phyloP scores from a whole-genome alignment of 345 rosid species.

The Mangifera indica region DNA sequence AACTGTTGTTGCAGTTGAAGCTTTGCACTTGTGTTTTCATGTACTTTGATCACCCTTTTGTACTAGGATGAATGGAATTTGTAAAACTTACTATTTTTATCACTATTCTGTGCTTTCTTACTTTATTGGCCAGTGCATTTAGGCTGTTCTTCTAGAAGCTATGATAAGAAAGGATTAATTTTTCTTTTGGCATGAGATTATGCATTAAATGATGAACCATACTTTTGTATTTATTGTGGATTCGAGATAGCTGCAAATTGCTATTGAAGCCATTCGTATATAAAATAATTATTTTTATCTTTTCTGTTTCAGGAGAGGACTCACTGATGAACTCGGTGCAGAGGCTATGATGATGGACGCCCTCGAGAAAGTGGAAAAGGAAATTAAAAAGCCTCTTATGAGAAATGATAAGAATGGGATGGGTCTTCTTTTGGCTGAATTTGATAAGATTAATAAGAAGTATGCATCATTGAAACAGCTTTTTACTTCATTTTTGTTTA shows the following conservation, averaged over 20 bases:
- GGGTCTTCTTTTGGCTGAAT: constrained; percentile 81
- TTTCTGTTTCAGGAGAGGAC: constrained; percentile 62
- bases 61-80: background rate
- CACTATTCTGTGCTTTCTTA: background rate
- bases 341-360: constrained; percentile 98
- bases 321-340: constrained; percentile 77
- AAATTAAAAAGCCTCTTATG: constrained; percentile 90
- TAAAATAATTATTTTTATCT: background rate
- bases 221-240: background rate
- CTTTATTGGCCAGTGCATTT: background rate
- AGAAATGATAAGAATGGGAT: constrained; percentile 89
- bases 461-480: constrained; percentile 30
- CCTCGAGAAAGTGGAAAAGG: constrained; percentile 86
- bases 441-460: constrained; percentile 91
- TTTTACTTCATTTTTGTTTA: background rate
- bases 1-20: background rate
- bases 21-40: background rate
- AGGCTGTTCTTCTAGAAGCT: too few relatives aligned
- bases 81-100: background rate
- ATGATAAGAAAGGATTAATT: background rate
- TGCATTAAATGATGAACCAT: background rate
- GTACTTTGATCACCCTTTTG: background rate
- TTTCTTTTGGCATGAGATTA: constrained; percentile 1
- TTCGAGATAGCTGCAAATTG: background rate
- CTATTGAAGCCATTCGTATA: background rate